Base-by-base conservation (phyloP, 805 yeast species). In the Kuraishia capsulata region DNA sequence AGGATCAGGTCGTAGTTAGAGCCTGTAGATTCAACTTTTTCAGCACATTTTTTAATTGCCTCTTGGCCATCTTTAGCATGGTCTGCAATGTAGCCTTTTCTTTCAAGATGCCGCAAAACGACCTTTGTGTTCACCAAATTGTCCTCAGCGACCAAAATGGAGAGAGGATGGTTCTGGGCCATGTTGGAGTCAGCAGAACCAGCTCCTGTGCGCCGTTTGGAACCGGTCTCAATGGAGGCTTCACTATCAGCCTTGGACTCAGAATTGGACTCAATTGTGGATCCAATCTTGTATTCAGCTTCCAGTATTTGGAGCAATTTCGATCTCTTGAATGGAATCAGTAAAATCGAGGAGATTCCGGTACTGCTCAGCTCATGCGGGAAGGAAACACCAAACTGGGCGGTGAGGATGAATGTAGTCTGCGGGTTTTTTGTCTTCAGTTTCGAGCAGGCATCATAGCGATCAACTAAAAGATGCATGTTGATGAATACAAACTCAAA, bases 141-240 rank as follows among this genome's bases (percentile, higher is more conserved):
- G 41, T 77, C 82, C 45, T 76, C 81, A 3, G 77, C 79, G 4
- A 77, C 54, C 21, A 76, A 50, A 13, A 75, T 68, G 23, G 59
- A 51, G 20, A 77, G 57, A 4, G 79, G 79, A 56, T 57, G 18
- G 52, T 49, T 26, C 20, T 57, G 56, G 31, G 68, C 67, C 2
- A 66, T 49, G 3, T 54, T 59, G 9, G 52, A 53, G n/a, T 28
- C 31, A 17, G 14, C 14, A 28, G 14, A 8, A 6, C 9, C 31
- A 6, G 31, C 31, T 13, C 14, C 17, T 6, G 31, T 28, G 11
- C 11, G 8, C 11, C 11, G 26, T 24, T 24, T 24, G 11, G 26
- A 24, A n/a, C n/a, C n/a, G n/a, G n/a, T n/a, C n/a, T n/a, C n/a
- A n/a, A n/a, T n/a, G n/a, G n/a, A n/a, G 26, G 18, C 20, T n/a